Evolutionary conservation across 2,329 filamentous ascomycete species (phyloP).

Genomic region (Ophiostoma piceae): DNA sequence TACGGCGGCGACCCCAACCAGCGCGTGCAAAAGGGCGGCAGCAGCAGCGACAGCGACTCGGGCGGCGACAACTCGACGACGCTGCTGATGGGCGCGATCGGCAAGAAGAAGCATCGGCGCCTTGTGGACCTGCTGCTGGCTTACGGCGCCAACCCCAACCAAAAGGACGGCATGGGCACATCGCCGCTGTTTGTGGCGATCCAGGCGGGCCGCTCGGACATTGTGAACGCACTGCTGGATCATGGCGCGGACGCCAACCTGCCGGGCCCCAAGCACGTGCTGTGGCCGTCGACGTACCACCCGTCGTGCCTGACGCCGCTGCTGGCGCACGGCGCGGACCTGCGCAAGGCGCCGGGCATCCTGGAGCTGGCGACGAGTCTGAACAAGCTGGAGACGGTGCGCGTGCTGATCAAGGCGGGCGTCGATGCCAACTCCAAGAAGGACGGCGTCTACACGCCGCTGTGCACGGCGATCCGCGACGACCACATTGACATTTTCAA

Average conservation of each 20-base stretch:
- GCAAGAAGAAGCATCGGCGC: slow-evolving; percentile 49
- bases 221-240: slow-evolving; percentile 47
- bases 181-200: slow-evolving; percentile 61
- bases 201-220: slow-evolving; percentile 49
- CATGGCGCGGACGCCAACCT: slow-evolving; percentile 62
- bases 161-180: slow-evolving; percentile 56
- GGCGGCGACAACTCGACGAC: slow-evolving; percentile 49
- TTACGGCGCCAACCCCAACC: slow-evolving; percentile 55
- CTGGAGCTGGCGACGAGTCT: slow-evolving; percentile 60
- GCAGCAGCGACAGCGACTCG: slow-evolving; percentile 28
- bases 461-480: slow-evolving; percentile 30
- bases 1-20: slow-evolving; percentile 56
- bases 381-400: slow-evolving; percentile 59
- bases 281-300: slow-evolving; percentile 60
- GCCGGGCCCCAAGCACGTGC: slow-evolving; percentile 62
- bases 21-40: slow-evolving; percentile 36
- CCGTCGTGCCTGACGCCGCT: slow-evolving; percentile 54
- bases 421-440: slow-evolving; percentile 31
- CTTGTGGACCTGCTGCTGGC: slow-evolving; percentile 56
- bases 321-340: slow-evolving; percentile 54
- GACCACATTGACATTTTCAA: slow-evolving; percentile 31
- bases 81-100: slow-evolving; percentile 55
- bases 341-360: slow-evolving; percentile 55
- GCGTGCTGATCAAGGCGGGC: slow-evolving; percentile 35
- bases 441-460: slow-evolving; percentile 31